These are phyloP conservation scores for Corynespora cassiicola DNA, from an alignment of 2,329 filamentous ascomycete species.

Conservation along the genomic window DNA sequence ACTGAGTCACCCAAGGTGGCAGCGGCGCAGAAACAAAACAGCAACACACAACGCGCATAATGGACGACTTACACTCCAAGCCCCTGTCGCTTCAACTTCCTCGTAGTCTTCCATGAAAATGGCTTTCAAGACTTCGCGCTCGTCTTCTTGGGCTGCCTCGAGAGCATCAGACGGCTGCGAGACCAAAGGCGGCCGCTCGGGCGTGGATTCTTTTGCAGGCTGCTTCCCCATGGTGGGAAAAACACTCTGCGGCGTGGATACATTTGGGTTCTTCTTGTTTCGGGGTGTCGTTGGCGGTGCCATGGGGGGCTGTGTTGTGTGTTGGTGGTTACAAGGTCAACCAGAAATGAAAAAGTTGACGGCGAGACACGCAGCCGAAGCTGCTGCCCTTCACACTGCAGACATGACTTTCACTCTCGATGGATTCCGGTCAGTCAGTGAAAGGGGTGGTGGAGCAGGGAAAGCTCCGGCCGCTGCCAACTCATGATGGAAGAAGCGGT, in stretches of 20 bases:
- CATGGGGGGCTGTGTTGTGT: constrained; percentile 51
- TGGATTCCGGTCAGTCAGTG: constrained; percentile 6
- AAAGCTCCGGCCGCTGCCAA: constrained; percentile 12
- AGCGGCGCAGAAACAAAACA: not conserved
- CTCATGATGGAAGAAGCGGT: constrained; percentile 12
- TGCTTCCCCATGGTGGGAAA: constrained; percentile 27
- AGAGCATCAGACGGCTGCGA: constrained; percentile 65
- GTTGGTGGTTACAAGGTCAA: constrained; percentile 40
- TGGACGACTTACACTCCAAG: constrained; percentile 76
- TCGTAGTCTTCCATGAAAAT: constrained; percentile 92
- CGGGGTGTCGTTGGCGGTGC: constrained; percentile 54
- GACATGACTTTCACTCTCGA: constrained; percentile 30
- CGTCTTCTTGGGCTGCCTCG: constrained; percentile 84
- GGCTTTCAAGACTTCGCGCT: constrained; percentile 82
- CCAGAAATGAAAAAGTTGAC: constrained; percentile 37
- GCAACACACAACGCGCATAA: no score
- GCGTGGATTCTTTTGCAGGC: constrained; percentile 34
- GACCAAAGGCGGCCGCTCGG: constrained; percentile 37
- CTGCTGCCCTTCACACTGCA: constrained; percentile 53
- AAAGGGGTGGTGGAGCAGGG: constrained; percentile 7
- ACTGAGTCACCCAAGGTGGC: constrained; percentile 6
- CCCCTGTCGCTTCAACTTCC: constrained; percentile 72
- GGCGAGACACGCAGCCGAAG: constrained; percentile 54
- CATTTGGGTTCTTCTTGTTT: constrained; percentile 46
- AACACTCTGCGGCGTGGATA: constrained; percentile 35